A percentile compares a stretch with the other conserved stretches of the same genome.
Evolutionary conservation across 768 basidiomycete genomes (phyloP).

Genomic region (Mycena kentingensis): DNA sequence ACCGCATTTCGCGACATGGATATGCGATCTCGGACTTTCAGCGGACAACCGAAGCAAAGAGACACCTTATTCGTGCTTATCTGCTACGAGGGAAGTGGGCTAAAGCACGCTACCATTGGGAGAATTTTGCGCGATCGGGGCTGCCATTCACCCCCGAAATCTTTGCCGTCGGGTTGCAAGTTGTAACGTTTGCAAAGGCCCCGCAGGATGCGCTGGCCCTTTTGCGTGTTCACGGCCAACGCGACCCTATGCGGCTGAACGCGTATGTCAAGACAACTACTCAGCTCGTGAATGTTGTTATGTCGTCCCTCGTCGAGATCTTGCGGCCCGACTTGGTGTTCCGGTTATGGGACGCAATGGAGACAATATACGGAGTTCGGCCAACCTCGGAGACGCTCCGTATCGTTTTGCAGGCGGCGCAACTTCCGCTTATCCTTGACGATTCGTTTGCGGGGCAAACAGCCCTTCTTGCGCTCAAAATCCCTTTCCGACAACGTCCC

Average conservation of each 20-base stretch:
- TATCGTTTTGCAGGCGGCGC: conserved; percentile 61
- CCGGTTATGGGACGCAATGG: conserved; percentile 68
- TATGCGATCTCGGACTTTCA: no score
- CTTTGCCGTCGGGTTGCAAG: conserved; percentile 52
- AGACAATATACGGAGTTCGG: conserved; percentile 53
- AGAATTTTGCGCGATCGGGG: conserved; percentile 37
- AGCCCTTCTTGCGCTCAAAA: conserved; percentile 44
- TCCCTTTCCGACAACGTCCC: conserved; percentile 32
- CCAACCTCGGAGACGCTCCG: conserved; percentile 60
- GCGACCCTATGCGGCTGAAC: conserved; percentile 13
- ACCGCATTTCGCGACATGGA: conserved; percentile 46
- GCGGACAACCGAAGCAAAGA: no score
- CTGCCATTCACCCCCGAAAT: conserved; percentile 47
- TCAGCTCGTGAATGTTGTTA: conserved; percentile 44
- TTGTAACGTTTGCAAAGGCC: conserved; percentile 44
- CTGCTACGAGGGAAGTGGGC: conserved; percentile 42
- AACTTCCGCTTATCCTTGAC: conserved; percentile 53
- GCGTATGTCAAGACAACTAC: conserved; percentile 25
- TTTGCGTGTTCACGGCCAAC: conserved; percentile 44
- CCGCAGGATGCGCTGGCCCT: conserved; percentile 51
- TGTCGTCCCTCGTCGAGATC: conserved; percentile 49
- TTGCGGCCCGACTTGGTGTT: conserved; percentile 66
- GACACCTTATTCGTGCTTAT: conserved; percentile 57
- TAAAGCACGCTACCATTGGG: conserved; percentile 48
- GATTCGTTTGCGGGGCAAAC: conserved; percentile 53